Conservation (phyloP, 2,329 filamentous ascomycete genomes). For the Lasiodiplodia hormozganensis region DNA sequence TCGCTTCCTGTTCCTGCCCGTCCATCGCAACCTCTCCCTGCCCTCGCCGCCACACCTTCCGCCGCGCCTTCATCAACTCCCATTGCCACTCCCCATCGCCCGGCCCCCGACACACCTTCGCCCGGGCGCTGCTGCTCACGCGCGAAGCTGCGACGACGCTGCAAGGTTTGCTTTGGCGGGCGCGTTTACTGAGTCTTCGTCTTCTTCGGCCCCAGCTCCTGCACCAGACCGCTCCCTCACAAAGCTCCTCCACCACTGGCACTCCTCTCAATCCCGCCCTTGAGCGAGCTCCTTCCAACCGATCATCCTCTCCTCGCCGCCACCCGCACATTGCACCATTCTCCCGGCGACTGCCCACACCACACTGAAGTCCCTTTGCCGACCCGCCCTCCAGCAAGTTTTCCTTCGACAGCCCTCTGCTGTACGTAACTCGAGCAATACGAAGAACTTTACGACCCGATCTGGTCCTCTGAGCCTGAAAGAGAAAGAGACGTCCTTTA, state of each 20-base stretch:
- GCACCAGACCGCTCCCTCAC: slow-evolving; percentile 29
- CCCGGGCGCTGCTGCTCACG: slow-evolving; percentile 24
- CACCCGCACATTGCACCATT: slow-evolving; percentile 32
- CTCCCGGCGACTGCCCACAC: slow-evolving; percentile 28
- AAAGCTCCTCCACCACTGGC: slow-evolving; percentile 27
- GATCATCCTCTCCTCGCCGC: slow-evolving; percentile 39
- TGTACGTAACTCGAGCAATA: slow-evolving; percentile 61
- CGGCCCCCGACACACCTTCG: not conserved
- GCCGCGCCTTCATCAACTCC: slow-evolving; percentile 24
- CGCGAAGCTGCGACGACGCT: slow-evolving; percentile 22
- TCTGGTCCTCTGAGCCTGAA: slow-evolving; percentile 39
- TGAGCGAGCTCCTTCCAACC: slow-evolving; percentile 27
- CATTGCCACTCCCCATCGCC: slow-evolving; percentile 33
- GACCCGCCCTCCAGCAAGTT: slow-evolving; percentile 69
- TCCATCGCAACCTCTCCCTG: slow-evolving; percentile 19
- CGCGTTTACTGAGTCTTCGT: slow-evolving; percentile 29
- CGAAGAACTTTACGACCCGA: slow-evolving; percentile 27
- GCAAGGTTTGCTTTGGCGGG: slow-evolving; percentile 31
- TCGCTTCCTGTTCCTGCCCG: slow-evolving; percentile 26
- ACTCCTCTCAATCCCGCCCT: slow-evolving; percentile 26
- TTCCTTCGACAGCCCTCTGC: slow-evolving; percentile 84
- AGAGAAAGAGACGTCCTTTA: slow-evolving; percentile 35
- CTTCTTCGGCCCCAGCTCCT: slow-evolving; percentile 29
- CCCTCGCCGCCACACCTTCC: slow-evolving; percentile 16
- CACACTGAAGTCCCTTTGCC: slow-evolving; percentile 31